Evolutionary conservation across 2,329 filamentous ascomycete species (phyloP).

Genomic region (Alternaria viburni): DNA sequence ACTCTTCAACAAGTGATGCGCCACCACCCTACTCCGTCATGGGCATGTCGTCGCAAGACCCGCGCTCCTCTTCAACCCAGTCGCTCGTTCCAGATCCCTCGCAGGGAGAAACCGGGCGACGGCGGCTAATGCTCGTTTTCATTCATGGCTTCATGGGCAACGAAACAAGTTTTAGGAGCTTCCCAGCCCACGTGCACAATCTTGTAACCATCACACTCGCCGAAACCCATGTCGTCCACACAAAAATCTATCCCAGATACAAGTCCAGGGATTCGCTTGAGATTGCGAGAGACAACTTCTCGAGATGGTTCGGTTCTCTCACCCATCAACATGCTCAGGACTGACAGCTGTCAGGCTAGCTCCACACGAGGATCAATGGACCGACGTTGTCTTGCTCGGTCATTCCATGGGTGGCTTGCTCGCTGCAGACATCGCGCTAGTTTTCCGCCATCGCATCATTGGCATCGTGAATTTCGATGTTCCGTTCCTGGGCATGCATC

Average conservation of each 20-base stretch:
- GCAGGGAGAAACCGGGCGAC: conserved; percentile 41
- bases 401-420: conserved; percentile 91
- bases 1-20: conserved; percentile 15
- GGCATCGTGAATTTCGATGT: conserved; percentile 85
- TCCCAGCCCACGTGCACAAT: conserved; percentile 85
- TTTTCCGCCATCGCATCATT: conserved; percentile 77
- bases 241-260: conserved; percentile 84
- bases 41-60: conserved; percentile 47
- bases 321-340: background rate
- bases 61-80: conserved; percentile 54
- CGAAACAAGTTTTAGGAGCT: conserved; percentile 84
- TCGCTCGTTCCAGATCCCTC: conserved; percentile 51
- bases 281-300: conserved; percentile 82
- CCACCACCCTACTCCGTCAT: conserved; percentile 27
- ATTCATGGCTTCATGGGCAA: conserved; percentile 92
- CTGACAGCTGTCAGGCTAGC: conserved; percentile 62
- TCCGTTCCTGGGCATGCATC: conserved; percentile 87
- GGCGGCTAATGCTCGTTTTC: conserved; percentile 76
- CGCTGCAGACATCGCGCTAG: conserved; percentile 77
- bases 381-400: conserved; percentile 82
- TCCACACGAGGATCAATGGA: conserved; percentile 74
- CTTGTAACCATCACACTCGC: conserved; percentile 70
- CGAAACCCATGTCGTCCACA: conserved; percentile 80
- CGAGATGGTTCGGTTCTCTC: conserved; percentile 63
- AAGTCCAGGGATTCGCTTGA: conserved; percentile 75